phyloP scores from a whole-genome alignment of 1,284 basidiomycete species.

The Malassezia globosa region DNA sequence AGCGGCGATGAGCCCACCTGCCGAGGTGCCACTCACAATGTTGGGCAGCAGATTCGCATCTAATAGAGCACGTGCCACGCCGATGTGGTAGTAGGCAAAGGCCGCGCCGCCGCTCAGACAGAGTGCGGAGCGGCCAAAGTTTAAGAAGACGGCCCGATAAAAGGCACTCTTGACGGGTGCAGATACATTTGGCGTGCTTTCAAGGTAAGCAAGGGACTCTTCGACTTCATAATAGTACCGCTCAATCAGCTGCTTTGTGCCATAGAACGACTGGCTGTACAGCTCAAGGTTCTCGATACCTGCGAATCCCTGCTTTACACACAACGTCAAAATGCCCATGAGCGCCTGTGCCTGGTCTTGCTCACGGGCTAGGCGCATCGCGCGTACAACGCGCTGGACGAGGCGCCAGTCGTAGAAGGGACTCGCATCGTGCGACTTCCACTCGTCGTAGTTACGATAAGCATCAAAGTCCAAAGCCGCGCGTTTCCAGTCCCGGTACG shows the following conservation, averaged over 20 bases:
- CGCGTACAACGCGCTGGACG: conserved; percentile 37
- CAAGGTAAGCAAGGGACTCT: conserved; percentile 24
- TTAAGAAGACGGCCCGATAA: conserved; percentile 75
- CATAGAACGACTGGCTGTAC: conserved; percentile 66
- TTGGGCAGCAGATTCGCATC: conserved; percentile 76
- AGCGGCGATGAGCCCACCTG: conserved; percentile 64
- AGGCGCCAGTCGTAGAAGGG: conserved; percentile 46
- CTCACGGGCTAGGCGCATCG: conserved; percentile 51
- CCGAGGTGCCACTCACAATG: conserved; percentile 78
- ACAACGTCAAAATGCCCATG: conserved; percentile 83
- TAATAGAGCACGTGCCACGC: conserved; percentile 80
- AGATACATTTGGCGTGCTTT: conserved; percentile 52
- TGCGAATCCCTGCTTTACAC: conserved; percentile 84
- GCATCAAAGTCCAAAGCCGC: conserved; percentile 69
- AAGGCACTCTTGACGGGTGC: conserved; percentile 82
- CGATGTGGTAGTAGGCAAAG: conserved; percentile 79
- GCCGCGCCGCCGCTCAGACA: conserved; percentile 88
- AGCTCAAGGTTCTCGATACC: conserved; percentile 79
- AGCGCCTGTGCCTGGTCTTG: conserved; percentile 58
- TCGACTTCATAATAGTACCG: conserved; percentile 35
- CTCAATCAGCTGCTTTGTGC: conserved; percentile 40
- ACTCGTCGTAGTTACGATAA: conserved; percentile 31
- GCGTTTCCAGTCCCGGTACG: conserved; percentile 68
- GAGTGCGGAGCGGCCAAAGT: conserved; percentile 77
- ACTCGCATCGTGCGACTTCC: conserved; percentile 38